Percentiles rank a stretch among this genome's conserved stretches.
Conservation (phyloP, 352 stramenopile genomes). For the Globisporangium megalacanthum region DNA sequence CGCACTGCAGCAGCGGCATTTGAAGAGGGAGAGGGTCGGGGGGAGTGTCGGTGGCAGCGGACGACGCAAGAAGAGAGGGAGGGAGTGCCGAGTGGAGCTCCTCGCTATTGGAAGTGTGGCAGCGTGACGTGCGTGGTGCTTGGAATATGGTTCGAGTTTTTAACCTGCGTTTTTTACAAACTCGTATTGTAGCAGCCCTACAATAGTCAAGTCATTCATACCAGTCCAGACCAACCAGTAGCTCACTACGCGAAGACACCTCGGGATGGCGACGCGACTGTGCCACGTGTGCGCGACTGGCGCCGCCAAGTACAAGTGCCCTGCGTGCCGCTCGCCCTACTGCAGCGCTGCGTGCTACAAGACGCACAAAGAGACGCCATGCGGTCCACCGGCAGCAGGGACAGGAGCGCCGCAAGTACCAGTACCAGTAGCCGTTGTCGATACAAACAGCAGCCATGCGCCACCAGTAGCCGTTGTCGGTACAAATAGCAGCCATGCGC, state of each 20-base stretch:
- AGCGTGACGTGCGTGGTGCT: too few relatives aligned
- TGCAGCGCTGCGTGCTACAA: slow-evolving; percentile 79
- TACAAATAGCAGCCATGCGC: background rate
- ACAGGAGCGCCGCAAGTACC: slow-evolving; percentile 3
- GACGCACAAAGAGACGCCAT: slow-evolving; percentile 68
- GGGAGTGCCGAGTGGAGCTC: background rate
- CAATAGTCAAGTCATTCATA: background rate
- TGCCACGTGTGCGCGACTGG: slow-evolving; percentile 47
- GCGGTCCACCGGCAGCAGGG: slow-evolving; percentile 15
- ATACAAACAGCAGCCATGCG: background rate
- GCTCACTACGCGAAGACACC: too few relatives aligned
- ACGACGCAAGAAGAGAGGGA: background rate
- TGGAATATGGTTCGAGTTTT: too few relatives aligned
- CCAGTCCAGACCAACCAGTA: background rate
- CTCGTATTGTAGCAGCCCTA: too few relatives aligned
- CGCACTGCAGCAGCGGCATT: slow-evolving; percentile 79
- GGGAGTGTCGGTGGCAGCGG: background rate
- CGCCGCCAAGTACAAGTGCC: slow-evolving; percentile 84
- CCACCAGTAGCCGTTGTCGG: background rate
- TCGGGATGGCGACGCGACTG: slow-evolving; percentile 11
- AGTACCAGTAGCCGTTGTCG: slow-evolving; percentile 1
- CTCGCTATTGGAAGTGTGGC: too few relatives aligned
- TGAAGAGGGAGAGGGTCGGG: slow-evolving; percentile 1
- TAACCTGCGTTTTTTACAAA: too few relatives aligned
- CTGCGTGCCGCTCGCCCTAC: slow-evolving; percentile 60